Evolutionary conservation across 169 alveolate genomes (phyloP).

Genomic region (Cryptosporidium ryanae): DNA sequence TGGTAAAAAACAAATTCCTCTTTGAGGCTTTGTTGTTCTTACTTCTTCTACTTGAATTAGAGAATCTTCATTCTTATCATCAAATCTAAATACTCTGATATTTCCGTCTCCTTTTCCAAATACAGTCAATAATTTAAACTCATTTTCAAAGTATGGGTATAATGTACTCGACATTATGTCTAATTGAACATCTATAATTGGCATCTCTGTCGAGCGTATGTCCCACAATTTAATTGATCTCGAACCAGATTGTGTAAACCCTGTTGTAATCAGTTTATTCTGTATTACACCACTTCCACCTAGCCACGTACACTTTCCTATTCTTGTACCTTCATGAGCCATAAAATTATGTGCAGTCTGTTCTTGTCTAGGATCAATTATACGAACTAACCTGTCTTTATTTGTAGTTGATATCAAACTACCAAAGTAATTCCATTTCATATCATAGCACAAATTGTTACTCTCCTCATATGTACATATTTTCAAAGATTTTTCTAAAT

Average conservation of each 20-base stretch:
- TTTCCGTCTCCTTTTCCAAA: constrained; percentile 74
- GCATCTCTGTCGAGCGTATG: constrained; percentile 15
- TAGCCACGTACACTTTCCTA: constrained; percentile 69
- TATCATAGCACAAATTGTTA: constrained; percentile 50
- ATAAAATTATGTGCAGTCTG: constrained; percentile 6
- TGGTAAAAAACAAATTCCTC: constrained; percentile 66
- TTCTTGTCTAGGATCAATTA: constrained; percentile 66
- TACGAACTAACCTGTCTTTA: constrained; percentile 44
- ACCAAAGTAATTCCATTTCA: constrained; percentile 66
- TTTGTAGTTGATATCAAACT: constrained; percentile 36
- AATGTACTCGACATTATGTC: constrained; percentile 74
- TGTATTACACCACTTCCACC: constrained; percentile 62
- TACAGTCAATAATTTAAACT: constrained; percentile 48
- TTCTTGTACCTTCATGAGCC: constrained; percentile 73
- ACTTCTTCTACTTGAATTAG: constrained; percentile 49
- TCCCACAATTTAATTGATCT: constrained; percentile 72
- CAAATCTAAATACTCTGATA: constrained; percentile 49
- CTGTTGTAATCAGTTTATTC: constrained; percentile 52
- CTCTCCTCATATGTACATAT: constrained; percentile 35
- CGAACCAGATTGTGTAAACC: constrained; percentile 55
- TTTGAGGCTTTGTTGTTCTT: constrained; percentile 60
- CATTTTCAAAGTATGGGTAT: constrained; percentile 47
- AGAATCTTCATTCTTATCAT: constrained; percentile 9
- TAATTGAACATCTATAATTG: constrained; percentile 36
- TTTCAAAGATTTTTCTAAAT: constrained; percentile 39